phyloP scores from a whole-genome alignment of 108 stramenopile species.

The Mayamaea pseudoterrestris region DNA sequence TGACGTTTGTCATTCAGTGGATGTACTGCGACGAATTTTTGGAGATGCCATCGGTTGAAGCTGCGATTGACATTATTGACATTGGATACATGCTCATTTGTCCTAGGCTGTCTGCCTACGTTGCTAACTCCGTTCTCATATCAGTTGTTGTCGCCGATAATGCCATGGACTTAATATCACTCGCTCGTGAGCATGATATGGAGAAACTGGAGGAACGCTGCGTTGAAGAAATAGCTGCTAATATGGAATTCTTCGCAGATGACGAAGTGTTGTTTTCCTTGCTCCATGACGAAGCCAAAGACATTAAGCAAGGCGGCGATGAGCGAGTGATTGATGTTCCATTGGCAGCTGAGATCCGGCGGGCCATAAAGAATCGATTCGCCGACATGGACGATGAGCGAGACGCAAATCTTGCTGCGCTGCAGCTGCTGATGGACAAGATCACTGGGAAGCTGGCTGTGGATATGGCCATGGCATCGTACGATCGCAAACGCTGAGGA shows the following conservation, averaged over 20 bases:
- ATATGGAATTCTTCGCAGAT: background rate
- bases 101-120: constrained; percentile 7
- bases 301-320: constrained; percentile 6
- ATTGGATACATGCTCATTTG: constrained; percentile 1
- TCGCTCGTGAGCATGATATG: constrained; percentile 2
- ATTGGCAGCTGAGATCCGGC: constrained; percentile 3
- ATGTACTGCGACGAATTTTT: constrained; percentile 7
- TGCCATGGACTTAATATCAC: constrained; percentile 1
- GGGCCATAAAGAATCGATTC: constrained; percentile 2
- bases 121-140: constrained; percentile 2
- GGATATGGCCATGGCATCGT: too few species aligned
- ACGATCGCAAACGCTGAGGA: too few species aligned
- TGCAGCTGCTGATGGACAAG: background rate
- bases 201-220: constrained; percentile 4
- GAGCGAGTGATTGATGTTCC: constrained; percentile 3
- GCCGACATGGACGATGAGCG: background rate
- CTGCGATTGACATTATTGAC: constrained; percentile 3
- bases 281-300: constrained; percentile 1
- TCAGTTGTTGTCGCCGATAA: constrained; percentile 3
- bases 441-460: too few species aligned
- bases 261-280: background rate
- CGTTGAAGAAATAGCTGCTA: constrained; percentile 1
- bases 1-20: constrained; percentile 5
- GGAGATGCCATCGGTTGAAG: background rate
- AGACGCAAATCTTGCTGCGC: background rate